Base-by-base conservation (phyloP, 176 grass and related monocot genomes). In the Microstegium vimineum region DNA sequence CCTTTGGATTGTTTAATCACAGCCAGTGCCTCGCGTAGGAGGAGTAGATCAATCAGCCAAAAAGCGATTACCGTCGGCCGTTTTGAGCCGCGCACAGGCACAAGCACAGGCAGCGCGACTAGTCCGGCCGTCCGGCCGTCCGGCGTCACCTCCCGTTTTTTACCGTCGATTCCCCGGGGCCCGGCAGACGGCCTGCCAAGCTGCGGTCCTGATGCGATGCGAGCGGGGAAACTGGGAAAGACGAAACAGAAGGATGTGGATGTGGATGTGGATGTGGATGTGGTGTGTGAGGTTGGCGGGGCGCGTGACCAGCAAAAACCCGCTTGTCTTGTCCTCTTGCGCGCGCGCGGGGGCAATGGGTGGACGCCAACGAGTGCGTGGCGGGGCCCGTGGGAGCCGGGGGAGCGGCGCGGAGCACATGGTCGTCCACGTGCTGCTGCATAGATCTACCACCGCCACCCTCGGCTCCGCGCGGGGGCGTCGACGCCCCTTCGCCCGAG, bases 371-470 rank as follows among this genome's bases (percentile, higher is more conserved):
- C 45, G 56, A 10, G 36, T 10, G 60, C 35, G 77, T 82, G 78
- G 83, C 33, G 78, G 88, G 83, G 22, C 87, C 87, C 35, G 65
- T 20, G 23, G 43, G 0, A 6, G 17, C 15, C 11, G n/a, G 43
- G 45, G 37, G 75, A 4, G 3, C 54, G 12, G 61, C 28, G 70
- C 70, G 45, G 49, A 33, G 63, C 88, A 90, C n/a, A n/a, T n/a
- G n/a, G n/a, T n/a, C n/a, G n/a, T n/a, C n/a, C n/a, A n/a, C n/a
- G n/a, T n/a, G n/a, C n/a, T n/a, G n/a, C n/a, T n/a, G n/a, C n/a
- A n/a, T n/a, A n/a, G n/a, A n/a, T n/a, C n/a, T n/a, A n/a, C n/a
- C n/a, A n/a, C n/a, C n/a, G n/a, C n/a, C n/a, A n/a, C n/a, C n/a
- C n/a, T n/a, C 45, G 4, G n/a, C n/a, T n/a, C n/a, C n/a, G n/a